Evolutionary conservation across 179 eudicot genomes (phyloP), one percentile per base, ranked within the genome.

Genomic region (Amaranthus tricolor): DNA sequence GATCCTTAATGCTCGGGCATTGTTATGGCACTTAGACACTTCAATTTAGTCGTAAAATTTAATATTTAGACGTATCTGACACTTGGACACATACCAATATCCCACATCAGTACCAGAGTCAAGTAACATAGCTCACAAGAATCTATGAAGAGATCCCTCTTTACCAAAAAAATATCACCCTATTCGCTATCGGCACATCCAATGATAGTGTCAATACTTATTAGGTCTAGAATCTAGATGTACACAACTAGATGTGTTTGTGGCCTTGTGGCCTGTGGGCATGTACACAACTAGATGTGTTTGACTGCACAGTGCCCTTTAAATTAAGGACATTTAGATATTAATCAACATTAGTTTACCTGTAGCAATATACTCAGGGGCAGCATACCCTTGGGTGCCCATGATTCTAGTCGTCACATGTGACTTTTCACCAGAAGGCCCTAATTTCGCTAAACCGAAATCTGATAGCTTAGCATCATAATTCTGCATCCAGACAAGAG

Each of bases 301-400:
- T n/a, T n/a, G n/a, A n/a, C n/a, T n/a, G n/a, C n/a, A n/a, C n/a
- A n/a, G n/a, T n/a, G n/a, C n/a, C n/a, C n/a, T n/a, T n/a, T n/a
- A n/a, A n/a, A n/a, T n/a, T n/a, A n/a, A n/a, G 40, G 40, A 31
- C 40, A 31, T 31, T 31, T 31, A 31, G 40, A 31, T 31, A 31
- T 31, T 31, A 31, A 31, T 31, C 3, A 2, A 2, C 40, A 31
- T 31, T 31, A 31, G 40, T 2, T 31, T 77, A 92, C 94, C 94
- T 79, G 97, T 90, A 47, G 89, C 89, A 72, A 90, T 70, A 68
- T 90, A 90, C 80, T 90, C 94, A 56, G 96, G 96, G 57, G 93
- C 96, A 71, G 90, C 89, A 81, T 90, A 90, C 31, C 97, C 96
- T 9, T 57, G 64, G 14, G 96, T 90, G 64, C 96, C 96, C 89